phyloP scores from a whole-genome alignment of 768 basidiomycete species.

The Cystobasidium tubakii region DNA sequence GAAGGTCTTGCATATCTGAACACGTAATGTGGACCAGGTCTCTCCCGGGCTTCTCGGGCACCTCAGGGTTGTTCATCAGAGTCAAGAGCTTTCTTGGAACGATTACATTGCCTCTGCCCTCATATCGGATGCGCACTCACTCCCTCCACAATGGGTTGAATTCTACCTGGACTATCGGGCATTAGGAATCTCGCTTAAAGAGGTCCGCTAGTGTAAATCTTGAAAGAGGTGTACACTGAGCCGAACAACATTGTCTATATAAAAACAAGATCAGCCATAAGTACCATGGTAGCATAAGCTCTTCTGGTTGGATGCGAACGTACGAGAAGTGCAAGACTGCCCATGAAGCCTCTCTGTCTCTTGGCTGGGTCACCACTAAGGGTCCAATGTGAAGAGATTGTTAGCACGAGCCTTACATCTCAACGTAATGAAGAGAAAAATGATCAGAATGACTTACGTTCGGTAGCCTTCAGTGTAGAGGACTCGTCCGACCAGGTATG shows the following conservation, averaged over 20 bases:
- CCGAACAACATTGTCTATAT: background rate
- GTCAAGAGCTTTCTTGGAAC: no score
- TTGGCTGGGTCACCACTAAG: background rate
- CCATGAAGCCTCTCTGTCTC: slow-evolving; percentile 1
- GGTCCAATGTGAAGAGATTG: background rate
- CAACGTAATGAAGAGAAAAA: no score
- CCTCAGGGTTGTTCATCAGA: no score
- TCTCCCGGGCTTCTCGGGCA: no score
- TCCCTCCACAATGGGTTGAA: no score
- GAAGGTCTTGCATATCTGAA: slow-evolving; percentile 31
- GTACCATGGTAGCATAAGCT: background rate
- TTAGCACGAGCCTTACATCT: no score
- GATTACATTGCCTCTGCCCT: no score
- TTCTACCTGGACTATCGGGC: background rate
- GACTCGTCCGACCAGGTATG: slow-evolving; percentile 17
- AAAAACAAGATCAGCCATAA: background rate
- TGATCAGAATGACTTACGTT: slow-evolving; percentile 18
- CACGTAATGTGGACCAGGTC: slow-evolving; percentile 3
- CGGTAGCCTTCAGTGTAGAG: slow-evolving; percentile 10
- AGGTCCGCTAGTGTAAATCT: background rate
- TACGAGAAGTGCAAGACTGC: background rate
- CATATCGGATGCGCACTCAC: no score
- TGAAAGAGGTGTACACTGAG: background rate
- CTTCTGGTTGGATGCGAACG: background rate
- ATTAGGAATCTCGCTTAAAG: background rate